Evolutionary conservation across 257 asterid genomes (phyloP).

Genomic region (Eucommia ulmoides): DNA sequence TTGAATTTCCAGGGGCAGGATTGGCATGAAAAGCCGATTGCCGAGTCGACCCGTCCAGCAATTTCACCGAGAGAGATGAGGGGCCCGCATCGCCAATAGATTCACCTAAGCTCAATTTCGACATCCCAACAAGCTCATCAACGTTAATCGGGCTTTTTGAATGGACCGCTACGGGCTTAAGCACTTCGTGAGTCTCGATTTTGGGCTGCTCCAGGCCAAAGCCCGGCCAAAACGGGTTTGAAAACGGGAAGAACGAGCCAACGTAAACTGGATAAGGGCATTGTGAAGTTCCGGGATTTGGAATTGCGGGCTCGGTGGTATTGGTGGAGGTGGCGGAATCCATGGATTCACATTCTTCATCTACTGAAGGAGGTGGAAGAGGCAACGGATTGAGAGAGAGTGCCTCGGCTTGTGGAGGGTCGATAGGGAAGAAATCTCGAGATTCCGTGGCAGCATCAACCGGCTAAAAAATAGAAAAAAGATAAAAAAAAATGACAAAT

Average conservation of each 20-base stretch:
- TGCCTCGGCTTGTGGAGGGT: slow-evolving; percentile 42
- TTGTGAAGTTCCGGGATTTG: slow-evolving; percentile 40
- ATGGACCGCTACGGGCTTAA: slow-evolving; percentile 89
- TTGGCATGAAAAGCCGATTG: slow-evolving; percentile 96
- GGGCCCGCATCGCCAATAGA: slow-evolving; percentile 45
- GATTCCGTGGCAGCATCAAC: slow-evolving; percentile 45
- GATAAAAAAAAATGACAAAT: not conserved
- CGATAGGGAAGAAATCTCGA: slow-evolving; percentile 43
- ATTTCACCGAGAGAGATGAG: slow-evolving; percentile 47
- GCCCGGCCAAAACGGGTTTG: slow-evolving; percentile 68
- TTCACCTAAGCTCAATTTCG: slow-evolving; percentile 80
- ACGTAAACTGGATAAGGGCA: slow-evolving; percentile 62
- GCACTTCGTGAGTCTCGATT: slow-evolving; percentile 71
- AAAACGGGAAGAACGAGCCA: slow-evolving; percentile 54
- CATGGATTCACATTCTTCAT: slow-evolving; percentile 78
- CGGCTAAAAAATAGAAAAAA: slow-evolving; percentile 49
- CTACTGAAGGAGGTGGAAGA: slow-evolving; percentile 30
- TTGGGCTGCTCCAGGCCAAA: slow-evolving; percentile 39
- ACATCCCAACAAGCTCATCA: slow-evolving; percentile 85
- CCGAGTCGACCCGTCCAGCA: slow-evolving; percentile 70
- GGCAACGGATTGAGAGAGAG: slow-evolving; percentile 29
- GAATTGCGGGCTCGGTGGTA: slow-evolving; percentile 23
- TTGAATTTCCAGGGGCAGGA: slow-evolving; percentile 43
- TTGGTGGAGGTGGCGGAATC: slow-evolving; percentile 74
- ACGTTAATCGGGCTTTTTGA: slow-evolving; percentile 78